A percentile compares a stretch with the other conserved stretches of the same genome.
phyloP scores from a whole-genome alignment of 2,329 filamentous ascomycete genomes.

The Fusarium sp. region DNA sequence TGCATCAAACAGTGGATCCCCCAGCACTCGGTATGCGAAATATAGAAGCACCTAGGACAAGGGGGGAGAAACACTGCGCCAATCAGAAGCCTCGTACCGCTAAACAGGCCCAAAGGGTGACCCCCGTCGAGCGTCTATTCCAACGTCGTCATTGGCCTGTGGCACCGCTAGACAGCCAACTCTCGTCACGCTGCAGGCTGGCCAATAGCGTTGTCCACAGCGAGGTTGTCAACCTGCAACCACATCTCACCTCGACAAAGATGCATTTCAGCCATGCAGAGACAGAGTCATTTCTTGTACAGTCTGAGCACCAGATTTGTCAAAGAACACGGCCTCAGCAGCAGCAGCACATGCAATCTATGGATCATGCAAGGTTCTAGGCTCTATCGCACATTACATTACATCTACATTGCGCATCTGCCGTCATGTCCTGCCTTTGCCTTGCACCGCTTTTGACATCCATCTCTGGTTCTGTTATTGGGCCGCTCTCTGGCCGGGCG shows the following conservation, averaged over 20 bases:
- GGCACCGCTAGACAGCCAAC: constrained; percentile 36
- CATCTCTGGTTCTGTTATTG: constrained; percentile 17
- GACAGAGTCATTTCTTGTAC: constrained; percentile 13
- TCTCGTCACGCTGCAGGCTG: constrained; percentile 45
- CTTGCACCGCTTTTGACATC: constrained; percentile 26
- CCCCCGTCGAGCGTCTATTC: constrained; percentile 45
- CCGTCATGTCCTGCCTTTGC: constrained; percentile 37
- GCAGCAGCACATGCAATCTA: constrained; percentile 34
- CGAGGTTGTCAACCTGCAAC: constrained; percentile 18
- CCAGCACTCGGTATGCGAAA: constrained; percentile 20
- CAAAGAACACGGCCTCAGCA: too few relatives aligned
- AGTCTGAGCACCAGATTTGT: too few relatives aligned
- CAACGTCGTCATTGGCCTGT: constrained; percentile 42
- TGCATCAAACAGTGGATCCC: constrained; percentile 17
- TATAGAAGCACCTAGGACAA: constrained; percentile 35
- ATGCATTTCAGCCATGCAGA: constrained; percentile 41
- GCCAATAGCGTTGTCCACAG: constrained; percentile 35
- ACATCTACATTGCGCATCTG: constrained; percentile 29
- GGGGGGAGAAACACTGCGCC: constrained; percentile 31
- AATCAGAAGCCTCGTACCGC: constrained; percentile 28
- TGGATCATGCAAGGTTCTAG: constrained; percentile 42
- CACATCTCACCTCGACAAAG: constrained; percentile 16
- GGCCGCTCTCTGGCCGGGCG: constrained; percentile 24
- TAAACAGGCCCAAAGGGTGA: constrained; percentile 28
- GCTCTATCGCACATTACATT: constrained; percentile 29